A percentile compares a stretch with the other conserved stretches of the same genome.
Conservation (phyloP, 352 stramenopile genomes). For the Globisporangium okanoganense region DNA sequence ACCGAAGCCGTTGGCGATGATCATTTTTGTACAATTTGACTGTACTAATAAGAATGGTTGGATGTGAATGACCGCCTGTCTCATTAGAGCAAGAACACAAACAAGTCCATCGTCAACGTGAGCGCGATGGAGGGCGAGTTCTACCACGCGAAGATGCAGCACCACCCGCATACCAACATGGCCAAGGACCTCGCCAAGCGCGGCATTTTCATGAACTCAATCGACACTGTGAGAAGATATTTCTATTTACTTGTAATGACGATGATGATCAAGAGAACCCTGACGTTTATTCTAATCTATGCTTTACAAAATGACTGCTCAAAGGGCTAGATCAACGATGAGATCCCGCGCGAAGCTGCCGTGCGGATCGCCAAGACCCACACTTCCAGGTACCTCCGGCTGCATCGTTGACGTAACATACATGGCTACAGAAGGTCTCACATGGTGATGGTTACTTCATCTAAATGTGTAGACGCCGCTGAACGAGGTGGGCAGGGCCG, state of each 20-base stretch:
- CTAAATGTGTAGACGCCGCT: conserved; percentile 83
- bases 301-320: too few relatives aligned
- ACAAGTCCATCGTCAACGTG: conserved; percentile 92
- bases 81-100: conserved; percentile 36
- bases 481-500: conserved; percentile 94
- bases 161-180: conserved; percentile 96
- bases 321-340: conserved; percentile 96
- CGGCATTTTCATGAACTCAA: conserved; percentile 95
- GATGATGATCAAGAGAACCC: too few relatives aligned
- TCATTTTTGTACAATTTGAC: not conserved
- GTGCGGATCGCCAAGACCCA: conserved; percentile 87
- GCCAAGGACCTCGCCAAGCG: conserved; percentile 91
- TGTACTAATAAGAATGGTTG: too few relatives aligned
- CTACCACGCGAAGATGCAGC: conserved; percentile 91
- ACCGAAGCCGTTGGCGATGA: not conserved
- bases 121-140: conserved; percentile 97
- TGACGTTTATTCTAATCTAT: too few relatives aligned
- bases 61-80: not conserved
- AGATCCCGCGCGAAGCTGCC: conserved; percentile 91
- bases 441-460: not conserved
- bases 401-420: too few relatives aligned
- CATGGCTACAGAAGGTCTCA: not conserved
- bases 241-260: too few relatives aligned
- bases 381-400: conserved; percentile 83
- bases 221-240: conserved; percentile 80